phyloP scores from a whole-genome alignment of 306 rosid genomes.

The Prunus armeniaca region DNA sequence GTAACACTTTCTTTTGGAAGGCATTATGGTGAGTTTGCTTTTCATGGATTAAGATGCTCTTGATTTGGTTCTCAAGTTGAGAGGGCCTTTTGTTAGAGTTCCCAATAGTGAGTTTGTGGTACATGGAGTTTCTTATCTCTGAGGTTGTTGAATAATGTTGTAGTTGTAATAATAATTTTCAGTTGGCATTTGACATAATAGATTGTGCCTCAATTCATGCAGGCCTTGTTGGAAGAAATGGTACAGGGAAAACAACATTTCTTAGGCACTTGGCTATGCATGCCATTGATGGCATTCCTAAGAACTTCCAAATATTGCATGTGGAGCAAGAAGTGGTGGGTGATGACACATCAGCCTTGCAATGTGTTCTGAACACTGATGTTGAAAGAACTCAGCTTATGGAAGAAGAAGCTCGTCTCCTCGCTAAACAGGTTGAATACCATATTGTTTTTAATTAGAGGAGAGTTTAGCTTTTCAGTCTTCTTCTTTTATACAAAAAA shows the following conservation, averaged over 20 bases:
- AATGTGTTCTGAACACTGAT: slow-evolving; percentile 93
- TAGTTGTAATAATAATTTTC: neutral
- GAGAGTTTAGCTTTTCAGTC: neutral
- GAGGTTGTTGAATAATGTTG: neutral
- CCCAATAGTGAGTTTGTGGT: neutral
- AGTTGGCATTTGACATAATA: slow-evolving; percentile 1
- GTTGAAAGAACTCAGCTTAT: slow-evolving; percentile 79
- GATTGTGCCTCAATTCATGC: slow-evolving; percentile 11
- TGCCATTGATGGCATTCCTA: slow-evolving; percentile 94
- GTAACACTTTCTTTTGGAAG: slow-evolving; percentile 91
- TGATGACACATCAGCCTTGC: slow-evolving; percentile 80
- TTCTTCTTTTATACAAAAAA: neutral
- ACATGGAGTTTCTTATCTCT: neutral
- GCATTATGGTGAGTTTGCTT: slow-evolving; percentile 71
- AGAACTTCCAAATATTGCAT: slow-evolving; percentile 89
- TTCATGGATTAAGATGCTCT: neutral
- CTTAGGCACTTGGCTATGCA: slow-evolving; percentile 98
- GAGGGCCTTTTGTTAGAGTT: neutral
- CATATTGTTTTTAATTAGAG: neutral
- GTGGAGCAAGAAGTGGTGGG: slow-evolving; percentile 97
- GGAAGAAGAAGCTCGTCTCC: slow-evolving; percentile 69
- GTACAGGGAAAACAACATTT: slow-evolving; percentile 95
- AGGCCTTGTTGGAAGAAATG: slow-evolving; percentile 97
- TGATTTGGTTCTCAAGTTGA: neutral
- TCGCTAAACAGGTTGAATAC: slow-evolving; percentile 65